These are phyloP conservation scores for Dovyalis caffra DNA, from an alignment of 345 rosid species.

Conservation along the genomic window DNA sequence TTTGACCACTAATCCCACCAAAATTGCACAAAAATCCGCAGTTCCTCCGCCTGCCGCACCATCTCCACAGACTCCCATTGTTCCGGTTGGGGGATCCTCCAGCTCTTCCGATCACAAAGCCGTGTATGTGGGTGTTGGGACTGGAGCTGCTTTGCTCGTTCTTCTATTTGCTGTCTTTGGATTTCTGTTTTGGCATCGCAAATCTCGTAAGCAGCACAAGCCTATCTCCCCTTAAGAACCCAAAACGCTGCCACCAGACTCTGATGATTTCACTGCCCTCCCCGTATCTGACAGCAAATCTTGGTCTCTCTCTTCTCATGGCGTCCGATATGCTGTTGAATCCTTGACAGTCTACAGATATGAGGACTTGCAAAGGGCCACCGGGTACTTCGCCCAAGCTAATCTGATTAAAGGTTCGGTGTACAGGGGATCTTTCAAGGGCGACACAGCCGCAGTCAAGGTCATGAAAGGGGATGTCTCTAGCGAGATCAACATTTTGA, in stretches of 20 bases:
- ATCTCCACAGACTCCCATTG: not conserved
- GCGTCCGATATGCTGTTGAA: slow-evolving; percentile 53
- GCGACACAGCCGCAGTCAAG: slow-evolving; percentile 76
- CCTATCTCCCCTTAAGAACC: slow-evolving; percentile 15
- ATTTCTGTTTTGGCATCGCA: slow-evolving; percentile 34
- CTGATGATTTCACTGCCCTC: slow-evolving; percentile 34
- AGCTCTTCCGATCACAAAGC: slow-evolving; percentile 45
- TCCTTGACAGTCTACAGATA: slow-evolving; percentile 62
- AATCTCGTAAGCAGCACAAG: slow-evolving; percentile 9
- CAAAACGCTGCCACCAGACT: slow-evolving; percentile 26
- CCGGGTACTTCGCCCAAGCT: slow-evolving; percentile 52
- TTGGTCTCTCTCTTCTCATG: slow-evolving; percentile 47
- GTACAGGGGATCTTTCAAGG: slow-evolving; percentile 60
- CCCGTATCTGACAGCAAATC: slow-evolving; percentile 27
- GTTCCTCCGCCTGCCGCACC: slow-evolving; percentile 38
- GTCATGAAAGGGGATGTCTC: slow-evolving; percentile 80
- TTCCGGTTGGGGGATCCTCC: slow-evolving; percentile 36
- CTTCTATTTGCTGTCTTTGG: slow-evolving; percentile 26
- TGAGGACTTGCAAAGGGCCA: slow-evolving; percentile 56
- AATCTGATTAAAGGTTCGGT: slow-evolving; percentile 67
- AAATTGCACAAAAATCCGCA: slow-evolving; percentile 18
- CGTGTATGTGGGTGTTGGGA: slow-evolving; percentile 52
- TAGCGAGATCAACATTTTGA: slow-evolving; percentile 69
- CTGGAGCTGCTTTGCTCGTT: slow-evolving; percentile 46
- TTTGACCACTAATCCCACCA: slow-evolving; percentile 44